Evolutionary conservation across 257 asterid genomes (phyloP).

Genomic region (Lavandula angustifolia): DNA sequence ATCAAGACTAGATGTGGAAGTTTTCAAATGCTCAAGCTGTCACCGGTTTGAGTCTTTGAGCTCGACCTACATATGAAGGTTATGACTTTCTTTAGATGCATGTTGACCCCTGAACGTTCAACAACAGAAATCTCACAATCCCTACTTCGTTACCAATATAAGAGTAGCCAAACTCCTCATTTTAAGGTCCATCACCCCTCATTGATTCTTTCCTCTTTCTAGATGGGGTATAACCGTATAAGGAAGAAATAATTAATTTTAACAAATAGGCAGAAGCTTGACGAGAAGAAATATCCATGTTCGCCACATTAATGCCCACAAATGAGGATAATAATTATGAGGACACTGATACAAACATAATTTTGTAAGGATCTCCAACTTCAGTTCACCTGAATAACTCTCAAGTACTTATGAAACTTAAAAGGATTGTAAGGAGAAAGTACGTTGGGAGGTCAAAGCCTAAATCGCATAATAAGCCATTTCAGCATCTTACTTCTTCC

Average conservation of each 20-base stretch:
- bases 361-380: background rate
- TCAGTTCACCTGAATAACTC: background rate
- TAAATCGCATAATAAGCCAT: background rate
- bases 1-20: background rate
- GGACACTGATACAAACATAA: background rate
- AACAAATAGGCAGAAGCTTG: too few relatives aligned
- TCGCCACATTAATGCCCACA: background rate
- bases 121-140: background rate
- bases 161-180: background rate
- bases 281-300: background rate
- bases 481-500: background rate
- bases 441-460: background rate
- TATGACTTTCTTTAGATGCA: background rate
- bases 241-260: too few relatives aligned
- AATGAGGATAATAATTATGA: background rate
- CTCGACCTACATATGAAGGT: background rate
- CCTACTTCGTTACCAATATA: background rate
- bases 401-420: background rate
- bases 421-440: background rate
- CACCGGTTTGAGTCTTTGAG: background rate
- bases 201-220: too few relatives aligned
- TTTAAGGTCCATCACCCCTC: background rate
- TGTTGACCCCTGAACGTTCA: too few relatives aligned
- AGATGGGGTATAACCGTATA: too few relatives aligned
- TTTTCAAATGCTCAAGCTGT: conserved; percentile 3